phyloP scores from a whole-genome alignment of 73 alveolate species.

The Tetrahymena borealis region DNA sequence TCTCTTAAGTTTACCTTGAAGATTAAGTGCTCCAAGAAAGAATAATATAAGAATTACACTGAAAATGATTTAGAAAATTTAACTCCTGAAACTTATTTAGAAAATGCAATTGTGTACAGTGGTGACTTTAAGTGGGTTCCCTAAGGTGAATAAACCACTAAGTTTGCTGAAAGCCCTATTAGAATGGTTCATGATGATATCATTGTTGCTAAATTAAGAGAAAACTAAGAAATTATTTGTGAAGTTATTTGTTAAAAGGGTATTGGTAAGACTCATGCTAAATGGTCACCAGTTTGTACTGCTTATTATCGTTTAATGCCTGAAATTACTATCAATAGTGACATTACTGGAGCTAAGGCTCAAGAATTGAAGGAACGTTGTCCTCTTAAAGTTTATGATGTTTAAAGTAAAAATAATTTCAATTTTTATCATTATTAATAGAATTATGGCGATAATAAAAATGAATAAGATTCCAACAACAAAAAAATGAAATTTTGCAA shows the following conservation, averaged over 20 bases:
- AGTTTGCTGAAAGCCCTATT: conserved; percentile 54
- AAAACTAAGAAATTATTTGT: conserved; percentile 92
- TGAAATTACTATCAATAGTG: conserved; percentile 56
- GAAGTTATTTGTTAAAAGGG: conserved; percentile 90
- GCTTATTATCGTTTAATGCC: conserved; percentile 90
- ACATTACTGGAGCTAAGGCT: conserved; percentile 73
- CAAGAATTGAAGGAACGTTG: conserved; percentile 69
- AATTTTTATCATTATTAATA: conserved; percentile 3
- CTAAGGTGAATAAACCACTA: conserved; percentile 64
- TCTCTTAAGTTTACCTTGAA: conserved; percentile 69
- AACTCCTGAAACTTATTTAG: conserved; percentile 30
- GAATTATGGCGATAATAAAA: too few species aligned
- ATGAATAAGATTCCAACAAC: too few species aligned
- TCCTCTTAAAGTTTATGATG: conserved; percentile 88
- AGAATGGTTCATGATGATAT: conserved; percentile 89
- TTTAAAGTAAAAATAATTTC: conserved; percentile 77
- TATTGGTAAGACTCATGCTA: conserved; percentile 92
- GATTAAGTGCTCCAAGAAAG: conserved; percentile 71
- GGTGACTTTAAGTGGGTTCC: conserved; percentile 76
- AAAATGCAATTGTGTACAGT: conserved; percentile 75
- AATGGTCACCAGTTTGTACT: conserved; percentile 98
- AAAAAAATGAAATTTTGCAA: too few species aligned
- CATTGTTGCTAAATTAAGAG: conserved; percentile 84
- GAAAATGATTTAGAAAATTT: conserved; percentile 59
- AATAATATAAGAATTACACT: conserved; percentile 48